These are phyloP conservation scores for Trichophyton rubrum DNA, from an alignment of 2,329 filamentous ascomycete genomes.

Conservation along the genomic window DNA sequence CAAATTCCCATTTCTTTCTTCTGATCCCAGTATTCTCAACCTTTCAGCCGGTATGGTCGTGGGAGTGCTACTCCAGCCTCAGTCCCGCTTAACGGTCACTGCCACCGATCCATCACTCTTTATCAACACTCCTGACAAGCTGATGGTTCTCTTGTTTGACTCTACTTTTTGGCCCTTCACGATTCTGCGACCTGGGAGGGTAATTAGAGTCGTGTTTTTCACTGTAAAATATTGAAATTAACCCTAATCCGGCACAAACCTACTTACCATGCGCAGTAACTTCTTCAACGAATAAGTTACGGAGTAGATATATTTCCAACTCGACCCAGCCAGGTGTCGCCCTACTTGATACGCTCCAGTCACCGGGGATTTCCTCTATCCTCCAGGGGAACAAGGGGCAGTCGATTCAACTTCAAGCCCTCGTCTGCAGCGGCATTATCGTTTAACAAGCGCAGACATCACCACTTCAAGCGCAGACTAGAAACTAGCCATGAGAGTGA, in stretches of 20 bases:
- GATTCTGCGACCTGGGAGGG: background rate
- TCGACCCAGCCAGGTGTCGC: background rate
- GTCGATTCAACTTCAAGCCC: background rate
- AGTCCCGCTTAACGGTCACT: too few species aligned
- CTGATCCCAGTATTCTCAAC: too few species aligned
- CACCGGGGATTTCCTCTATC: background rate
- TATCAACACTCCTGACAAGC: background rate
- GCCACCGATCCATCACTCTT: background rate
- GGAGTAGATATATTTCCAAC: background rate
- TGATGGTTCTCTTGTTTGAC: background rate
- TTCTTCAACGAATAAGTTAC: background rate
- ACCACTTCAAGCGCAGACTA: background rate
- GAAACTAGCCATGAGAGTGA: background rate
- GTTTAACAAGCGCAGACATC: background rate
- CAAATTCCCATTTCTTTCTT: background rate
- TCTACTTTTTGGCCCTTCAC: background rate
- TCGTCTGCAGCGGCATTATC: background rate
- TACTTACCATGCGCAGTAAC: background rate
- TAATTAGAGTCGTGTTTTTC: background rate
- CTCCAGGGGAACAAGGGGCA: background rate
- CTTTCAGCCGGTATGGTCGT: background rate
- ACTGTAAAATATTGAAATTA: background rate
- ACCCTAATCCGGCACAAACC: background rate
- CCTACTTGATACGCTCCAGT: background rate
- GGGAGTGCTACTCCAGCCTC: too few species aligned